phyloP scores from a whole-genome alignment of 495 filamentous ascomycete genomes.

The Penicillium pulvis region DNA sequence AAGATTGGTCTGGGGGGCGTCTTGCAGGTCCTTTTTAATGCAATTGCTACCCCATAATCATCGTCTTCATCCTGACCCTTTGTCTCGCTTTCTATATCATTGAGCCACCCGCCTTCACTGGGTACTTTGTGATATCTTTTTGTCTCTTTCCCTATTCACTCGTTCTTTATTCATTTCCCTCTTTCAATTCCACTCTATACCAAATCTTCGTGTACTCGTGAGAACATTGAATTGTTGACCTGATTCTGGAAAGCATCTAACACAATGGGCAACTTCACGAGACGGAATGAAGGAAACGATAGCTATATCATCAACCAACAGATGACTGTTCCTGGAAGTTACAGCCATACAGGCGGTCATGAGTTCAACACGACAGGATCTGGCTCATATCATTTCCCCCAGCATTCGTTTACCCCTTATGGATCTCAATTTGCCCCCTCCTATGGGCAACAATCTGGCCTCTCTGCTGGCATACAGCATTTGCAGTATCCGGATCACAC shows the following conservation, averaged over 20 bases:
- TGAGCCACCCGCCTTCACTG: neutral
- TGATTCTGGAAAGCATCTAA: conserved; percentile 1
- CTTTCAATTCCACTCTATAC: neutral
- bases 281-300: conserved; percentile 40
- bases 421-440: conserved; percentile 36
- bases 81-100: conserved; percentile 1
- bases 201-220: neutral
- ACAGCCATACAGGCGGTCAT: conserved; percentile 36
- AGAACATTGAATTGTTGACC: neutral
- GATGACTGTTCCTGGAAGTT: conserved; percentile 34
- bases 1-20: conserved; percentile 18
- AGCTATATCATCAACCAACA: conserved; percentile 43
- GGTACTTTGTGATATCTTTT: neutral
- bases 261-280: conserved; percentile 43
- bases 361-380: conserved; percentile 37
- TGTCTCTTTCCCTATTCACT: neutral
- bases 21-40: conserved; percentile 31
- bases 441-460: conserved; percentile 35
- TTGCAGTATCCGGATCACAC: conserved; percentile 40
- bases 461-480: conserved; percentile 35
- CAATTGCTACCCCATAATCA: conserved; percentile 24
- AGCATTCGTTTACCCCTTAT: conserved; percentile 41
- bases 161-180: neutral
- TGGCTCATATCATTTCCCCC: conserved; percentile 37
- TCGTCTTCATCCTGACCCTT: conserved; percentile 7